phyloP scores from a whole-genome alignment of 495 filamentous ascomycete species.

The Endocarpon pusillum region DNA sequence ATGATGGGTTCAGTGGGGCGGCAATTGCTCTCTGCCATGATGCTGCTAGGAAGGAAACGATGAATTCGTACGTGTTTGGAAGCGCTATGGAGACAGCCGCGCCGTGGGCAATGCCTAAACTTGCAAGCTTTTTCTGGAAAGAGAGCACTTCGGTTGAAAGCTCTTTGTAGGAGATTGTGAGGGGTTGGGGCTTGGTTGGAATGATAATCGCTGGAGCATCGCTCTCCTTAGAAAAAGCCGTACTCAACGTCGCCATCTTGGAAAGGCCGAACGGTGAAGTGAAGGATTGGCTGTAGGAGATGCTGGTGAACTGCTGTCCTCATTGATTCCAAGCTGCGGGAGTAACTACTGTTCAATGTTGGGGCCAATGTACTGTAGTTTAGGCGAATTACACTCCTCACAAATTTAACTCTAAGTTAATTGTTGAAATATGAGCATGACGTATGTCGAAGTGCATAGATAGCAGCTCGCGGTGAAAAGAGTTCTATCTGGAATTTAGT shows the following conservation, averaged over 20 bases:
- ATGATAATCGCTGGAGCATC: conserved; percentile 46
- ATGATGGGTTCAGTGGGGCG: conserved; percentile 64
- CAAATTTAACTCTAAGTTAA: no score
- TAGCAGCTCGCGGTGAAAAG: no score
- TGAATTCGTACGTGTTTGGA: conserved; percentile 66
- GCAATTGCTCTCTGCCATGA: conserved; percentile 65
- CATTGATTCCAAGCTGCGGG: not conserved
- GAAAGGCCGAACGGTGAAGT: not conserved
- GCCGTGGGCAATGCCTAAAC: conserved; percentile 43
- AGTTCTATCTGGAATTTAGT: no score
- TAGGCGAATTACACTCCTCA: no score
- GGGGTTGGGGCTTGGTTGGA: conserved; percentile 36
- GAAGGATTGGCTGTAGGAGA: not conserved
- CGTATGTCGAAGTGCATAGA: no score
- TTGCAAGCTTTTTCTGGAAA: conserved; percentile 58
- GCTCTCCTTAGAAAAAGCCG: conserved; percentile 24
- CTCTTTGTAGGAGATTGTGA: conserved; percentile 44
- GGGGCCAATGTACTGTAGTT: not conserved
- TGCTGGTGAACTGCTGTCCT: not conserved
- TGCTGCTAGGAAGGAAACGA: conserved; percentile 62
- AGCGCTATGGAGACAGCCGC: conserved; percentile 60
- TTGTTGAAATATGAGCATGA: no score
- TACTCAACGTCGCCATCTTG: conserved; percentile 28
- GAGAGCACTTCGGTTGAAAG: conserved; percentile 40
- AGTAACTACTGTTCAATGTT: not conserved